phyloP scores from a whole-genome alignment of 148 eudicot genomes.

The Cornus florida region DNA sequence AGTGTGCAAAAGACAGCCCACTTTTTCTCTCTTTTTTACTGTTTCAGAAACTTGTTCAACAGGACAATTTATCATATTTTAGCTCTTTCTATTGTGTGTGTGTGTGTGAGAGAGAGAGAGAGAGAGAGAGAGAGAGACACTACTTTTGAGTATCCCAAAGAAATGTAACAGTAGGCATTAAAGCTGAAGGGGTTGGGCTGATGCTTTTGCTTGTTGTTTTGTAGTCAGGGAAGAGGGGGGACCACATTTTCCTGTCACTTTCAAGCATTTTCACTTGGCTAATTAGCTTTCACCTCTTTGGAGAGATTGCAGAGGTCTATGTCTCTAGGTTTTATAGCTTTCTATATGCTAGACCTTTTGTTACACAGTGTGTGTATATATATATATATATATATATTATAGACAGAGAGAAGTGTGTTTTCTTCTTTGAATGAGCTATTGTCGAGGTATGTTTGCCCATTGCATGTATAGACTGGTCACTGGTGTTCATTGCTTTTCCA shows the following conservation, averaged over 20 bases:
- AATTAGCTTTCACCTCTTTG: constrained; percentile 36
- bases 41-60: constrained; percentile 33
- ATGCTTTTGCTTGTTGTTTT: constrained; percentile 51
- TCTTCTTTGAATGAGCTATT: constrained; percentile 31
- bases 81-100: neutral
- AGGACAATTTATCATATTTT: constrained; percentile 15
- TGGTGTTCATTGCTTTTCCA: neutral
- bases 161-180: constrained; percentile 49
- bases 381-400: neutral
- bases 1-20: constrained; percentile 54
- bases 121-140: neutral
- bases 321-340: constrained; percentile 44
- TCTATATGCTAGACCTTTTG: constrained; percentile 7
- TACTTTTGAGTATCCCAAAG: constrained; percentile 77
- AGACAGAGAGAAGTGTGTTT: constrained; percentile 34
- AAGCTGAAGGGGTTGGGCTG: constrained; percentile 37
- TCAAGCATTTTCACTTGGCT: constrained; percentile 45
- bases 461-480: constrained; percentile 5
- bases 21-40: constrained; percentile 34
- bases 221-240: constrained; percentile 53
- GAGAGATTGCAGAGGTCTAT: constrained; percentile 53
- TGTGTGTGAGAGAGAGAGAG: neutral
- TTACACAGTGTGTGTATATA: constrained; percentile 16
- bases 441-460: constrained; percentile 21
- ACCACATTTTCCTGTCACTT: constrained; percentile 61